A percentile compares a stretch with the other conserved stretches of the same genome.
Conservation (phyloP, 2,329 filamentous ascomycete species). For the Emmonsia crescens region DNA sequence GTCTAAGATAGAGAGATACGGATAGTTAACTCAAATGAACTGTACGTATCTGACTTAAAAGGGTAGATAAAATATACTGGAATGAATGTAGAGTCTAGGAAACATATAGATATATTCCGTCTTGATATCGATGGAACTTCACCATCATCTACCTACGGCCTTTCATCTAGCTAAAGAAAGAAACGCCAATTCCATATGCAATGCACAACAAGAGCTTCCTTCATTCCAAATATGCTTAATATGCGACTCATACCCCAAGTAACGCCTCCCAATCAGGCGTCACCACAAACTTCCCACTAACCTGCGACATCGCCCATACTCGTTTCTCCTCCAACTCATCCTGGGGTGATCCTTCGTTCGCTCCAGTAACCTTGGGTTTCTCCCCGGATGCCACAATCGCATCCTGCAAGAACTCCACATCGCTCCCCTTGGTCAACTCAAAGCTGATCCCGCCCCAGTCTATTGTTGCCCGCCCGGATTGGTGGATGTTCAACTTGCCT, state of each 20-base stretch:
- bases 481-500: conserved; percentile 51
- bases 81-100: not conserved
- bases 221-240: not conserved
- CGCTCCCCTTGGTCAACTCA: conserved; percentile 46
- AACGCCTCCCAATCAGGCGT: conserved; percentile 50
- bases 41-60: not conserved
- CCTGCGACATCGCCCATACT: conserved; percentile 48
- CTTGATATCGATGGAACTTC: not conserved
- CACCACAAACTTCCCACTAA: conserved; percentile 55
- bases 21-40: not conserved
- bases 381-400: conserved; percentile 36
- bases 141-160: not conserved
- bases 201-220: not conserved
- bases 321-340: conserved; percentile 29
- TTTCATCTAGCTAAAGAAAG: not conserved
- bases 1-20: not conserved
- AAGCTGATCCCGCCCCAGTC: conserved; percentile 53
- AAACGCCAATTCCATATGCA: not conserved
- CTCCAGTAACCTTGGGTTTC: conserved; percentile 14
- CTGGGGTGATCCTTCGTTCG: conserved; percentile 12
- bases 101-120: not conserved
- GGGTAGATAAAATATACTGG: not conserved
- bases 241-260: conserved; percentile 17
- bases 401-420: conserved; percentile 50
- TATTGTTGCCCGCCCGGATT: conserved; percentile 50